Evolutionary conservation across 345 rosid genomes (phyloP).

Genomic region (Isatis tinctoria): DNA sequence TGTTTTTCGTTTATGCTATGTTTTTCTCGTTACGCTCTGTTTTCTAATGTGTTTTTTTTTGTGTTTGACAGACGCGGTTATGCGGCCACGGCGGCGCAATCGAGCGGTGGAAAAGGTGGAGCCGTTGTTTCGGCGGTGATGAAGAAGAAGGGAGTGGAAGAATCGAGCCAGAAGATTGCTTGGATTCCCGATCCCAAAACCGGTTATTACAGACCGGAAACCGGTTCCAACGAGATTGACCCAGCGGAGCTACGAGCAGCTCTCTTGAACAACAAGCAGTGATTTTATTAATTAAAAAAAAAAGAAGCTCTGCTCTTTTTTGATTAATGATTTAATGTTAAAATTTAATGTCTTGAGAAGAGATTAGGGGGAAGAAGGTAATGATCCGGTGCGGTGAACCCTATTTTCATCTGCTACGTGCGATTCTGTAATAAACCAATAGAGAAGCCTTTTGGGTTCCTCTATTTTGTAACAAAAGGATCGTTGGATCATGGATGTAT

Average conservation of each 20-base stretch:
- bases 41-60: conserved; percentile 1
- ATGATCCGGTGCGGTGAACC: conserved; percentile 22
- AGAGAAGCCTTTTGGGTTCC: background rate
- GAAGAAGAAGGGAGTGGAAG: conserved; percentile 49
- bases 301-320: background rate
- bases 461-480: conserved; percentile 10
- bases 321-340: background rate
- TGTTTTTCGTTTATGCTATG: background rate
- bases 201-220: conserved; percentile 80
- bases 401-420: conserved; percentile 11
- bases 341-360: background rate
- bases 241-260: conserved; percentile 60
- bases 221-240: conserved; percentile 55
- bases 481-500: conserved; percentile 12
- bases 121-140: conserved; percentile 22
- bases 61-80: conserved; percentile 30
- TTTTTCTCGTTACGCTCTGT: background rate
- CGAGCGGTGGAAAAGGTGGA: conserved; percentile 25
- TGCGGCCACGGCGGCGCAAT: conserved; percentile 34
- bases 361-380: conserved; percentile 16
- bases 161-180: conserved; percentile 43
- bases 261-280: conserved; percentile 59
- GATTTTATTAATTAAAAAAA: conserved; percentile 12
- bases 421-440: conserved; percentile 7
- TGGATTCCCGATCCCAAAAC: conserved; percentile 91